These are phyloP conservation scores for Trichoderma sp. DNA, from an alignment of 2,329 filamentous ascomycete species.

Conservation along the genomic window DNA sequence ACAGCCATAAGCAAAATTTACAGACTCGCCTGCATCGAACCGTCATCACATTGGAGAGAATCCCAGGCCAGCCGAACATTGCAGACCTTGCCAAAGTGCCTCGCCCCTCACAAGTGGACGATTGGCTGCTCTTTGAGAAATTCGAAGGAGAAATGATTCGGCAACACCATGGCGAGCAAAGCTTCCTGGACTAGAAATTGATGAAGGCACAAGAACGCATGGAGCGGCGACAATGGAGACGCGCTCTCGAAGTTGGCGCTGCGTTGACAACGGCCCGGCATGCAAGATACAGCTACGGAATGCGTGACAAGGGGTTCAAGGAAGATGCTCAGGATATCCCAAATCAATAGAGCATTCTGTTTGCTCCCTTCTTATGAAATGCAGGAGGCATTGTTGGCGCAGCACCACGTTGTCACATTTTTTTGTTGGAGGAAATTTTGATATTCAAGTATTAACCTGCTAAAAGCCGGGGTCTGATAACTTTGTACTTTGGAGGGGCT, in stretches of 20 bases:
- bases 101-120: slow-evolving; percentile 54
- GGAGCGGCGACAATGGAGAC: slow-evolving; percentile 31
- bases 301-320: not conserved
- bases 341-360: not conserved
- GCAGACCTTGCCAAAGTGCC: slow-evolving; percentile 46
- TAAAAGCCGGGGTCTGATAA: not conserved
- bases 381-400: not conserved
- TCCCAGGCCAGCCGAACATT: slow-evolving; percentile 42
- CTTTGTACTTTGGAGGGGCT: slow-evolving; percentile 7
- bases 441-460: not conserved
- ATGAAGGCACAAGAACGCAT: slow-evolving; percentile 32
- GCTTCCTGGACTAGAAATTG: slow-evolving; percentile 43
- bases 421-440: not conserved
- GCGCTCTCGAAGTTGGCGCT: slow-evolving; percentile 28
- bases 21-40: slow-evolving; percentile 43
- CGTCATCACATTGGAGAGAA: slow-evolving; percentile 47
- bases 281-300: slow-evolving; percentile 13
- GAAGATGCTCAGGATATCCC: not conserved
- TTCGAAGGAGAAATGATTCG: slow-evolving; percentile 44
- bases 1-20: slow-evolving; percentile 43
- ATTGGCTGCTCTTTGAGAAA: slow-evolving; percentile 53
- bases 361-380: not conserved
- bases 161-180: slow-evolving; percentile 38
- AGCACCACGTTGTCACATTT: not conserved
- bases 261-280: slow-evolving; percentile 25